Conservation (phyloP, 2,329 filamentous ascomycete species). For the Byssochlamys sp. region DNA sequence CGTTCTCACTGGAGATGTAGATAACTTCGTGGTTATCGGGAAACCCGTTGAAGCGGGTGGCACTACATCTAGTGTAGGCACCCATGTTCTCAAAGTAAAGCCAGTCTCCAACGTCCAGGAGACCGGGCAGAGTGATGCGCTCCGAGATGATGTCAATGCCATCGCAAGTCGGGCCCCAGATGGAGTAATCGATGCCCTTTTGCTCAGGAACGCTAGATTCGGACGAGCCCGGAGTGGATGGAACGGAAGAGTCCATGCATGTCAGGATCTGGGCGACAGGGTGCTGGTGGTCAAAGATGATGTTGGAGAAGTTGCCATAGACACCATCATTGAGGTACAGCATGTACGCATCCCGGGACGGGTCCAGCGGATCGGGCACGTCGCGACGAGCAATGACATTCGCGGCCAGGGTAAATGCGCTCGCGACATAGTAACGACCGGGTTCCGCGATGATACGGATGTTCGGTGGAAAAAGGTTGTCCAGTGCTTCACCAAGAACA, state of each 20-base stretch:
- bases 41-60: slow-evolving; percentile 96
- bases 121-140: slow-evolving; percentile 64
- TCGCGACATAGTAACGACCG: slow-evolving; percentile 88
- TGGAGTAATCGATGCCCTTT: slow-evolving; percentile 69
- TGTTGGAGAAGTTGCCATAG: slow-evolving; percentile 97
- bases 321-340: slow-evolving; percentile 94
- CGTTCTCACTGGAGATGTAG: slow-evolving; percentile 89
- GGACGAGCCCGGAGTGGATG: slow-evolving; percentile 31
- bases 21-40: slow-evolving; percentile 83
- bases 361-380: slow-evolving; percentile 57
- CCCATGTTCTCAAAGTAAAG: slow-evolving; percentile 98
- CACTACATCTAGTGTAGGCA: slow-evolving; percentile 95
- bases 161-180: slow-evolving; percentile 97
- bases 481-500: slow-evolving; percentile 68
- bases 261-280: slow-evolving; percentile 74
- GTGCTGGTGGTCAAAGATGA: slow-evolving; percentile 97
- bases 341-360: slow-evolving; percentile 62
- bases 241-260: slow-evolving; percentile 52
- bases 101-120: slow-evolving; percentile 90
- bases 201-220: slow-evolving; percentile 6
- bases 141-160: slow-evolving; percentile 90
- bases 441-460: slow-evolving; percentile 90
- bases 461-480: slow-evolving; percentile 74
- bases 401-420: slow-evolving; percentile 87
- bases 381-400: slow-evolving; percentile 93